Evolutionary conservation across 257 asterid species (phyloP), one percentile per base, ranked within the genome.

Genomic region (Anisodus acutangulus): DNA sequence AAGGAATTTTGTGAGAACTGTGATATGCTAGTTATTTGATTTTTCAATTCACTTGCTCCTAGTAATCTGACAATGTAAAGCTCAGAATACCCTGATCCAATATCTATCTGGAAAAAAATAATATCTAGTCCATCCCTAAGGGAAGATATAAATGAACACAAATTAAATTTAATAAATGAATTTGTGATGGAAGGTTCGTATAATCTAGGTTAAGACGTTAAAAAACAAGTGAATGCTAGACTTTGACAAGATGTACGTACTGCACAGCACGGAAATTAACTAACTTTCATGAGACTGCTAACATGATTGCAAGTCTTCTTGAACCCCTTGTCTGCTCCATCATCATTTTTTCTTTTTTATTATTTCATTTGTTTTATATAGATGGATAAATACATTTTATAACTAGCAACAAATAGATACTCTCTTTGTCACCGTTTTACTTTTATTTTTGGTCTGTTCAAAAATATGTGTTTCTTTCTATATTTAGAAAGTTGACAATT

Each of bases 291-390:
- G 59, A 26, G 26, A 31, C 60, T 31, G 0, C 19, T 35, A 66
- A 66, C 72, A 66, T 35, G 45, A 66, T 66, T 66, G 9, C 62
- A 74, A 49, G 81, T 76, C 80, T 74, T 49, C 81, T 49, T 74
- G 43, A 76, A 76, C 81, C 1, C 45, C 19, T 49, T 74, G 80
- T 74, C 62, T 37, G 2, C 43, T 74, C 22, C 22, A 76, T 76
- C 47, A 76, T 51, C 22, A 37, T 35, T 66, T 4, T 26, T 22
- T 22, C 26, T 22, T 22, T 22, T 22, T 10, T 60, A 2, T 64
- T 63, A n/a, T 3, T 5, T 0, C 2, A 49, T 12, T 22, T 22
- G 6, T 1, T 72, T 19, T 72, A 19, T 72, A 47, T 71, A 71
- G 45, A n/a, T 72, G 5, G 59, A 19, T 19, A 37, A 6, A 15